These are phyloP conservation scores for Zelopaecilomyces penicillatus DNA, from an alignment of 2,329 filamentous ascomycete genomes.

Conservation along the genomic window DNA sequence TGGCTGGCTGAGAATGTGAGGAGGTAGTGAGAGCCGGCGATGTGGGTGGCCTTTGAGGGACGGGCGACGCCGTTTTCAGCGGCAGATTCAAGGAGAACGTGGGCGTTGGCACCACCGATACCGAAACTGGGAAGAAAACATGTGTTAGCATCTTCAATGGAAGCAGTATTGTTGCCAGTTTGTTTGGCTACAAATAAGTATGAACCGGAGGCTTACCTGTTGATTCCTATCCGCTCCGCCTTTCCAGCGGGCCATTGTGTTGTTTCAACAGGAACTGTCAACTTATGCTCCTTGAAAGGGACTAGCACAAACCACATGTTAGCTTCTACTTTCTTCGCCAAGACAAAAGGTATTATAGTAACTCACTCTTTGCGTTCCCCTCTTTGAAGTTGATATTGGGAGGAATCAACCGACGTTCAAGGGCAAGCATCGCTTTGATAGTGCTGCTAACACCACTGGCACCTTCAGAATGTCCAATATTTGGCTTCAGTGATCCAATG, in stretches of 20 bases:
- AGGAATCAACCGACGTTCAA: constrained; percentile 23
- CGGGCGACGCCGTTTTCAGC: constrained; percentile 3
- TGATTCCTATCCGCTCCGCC: constrained; percentile 23
- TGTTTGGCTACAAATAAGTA: too few species aligned
- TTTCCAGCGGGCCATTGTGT: constrained; percentile 17
- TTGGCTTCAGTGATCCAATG: constrained; percentile 28
- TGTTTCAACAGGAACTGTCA: constrained; percentile 17
- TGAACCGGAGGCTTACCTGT: constrained; percentile 11
- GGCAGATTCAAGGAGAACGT: constrained; percentile 14
- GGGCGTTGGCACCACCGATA: constrained; percentile 31
- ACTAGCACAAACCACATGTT: constrained; percentile 4
- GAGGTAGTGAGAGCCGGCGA: neutral
- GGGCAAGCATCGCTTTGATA: constrained; percentile 24
- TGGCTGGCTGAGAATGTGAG: neutral
- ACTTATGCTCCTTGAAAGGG: constrained; percentile 15
- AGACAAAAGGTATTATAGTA: neutral
- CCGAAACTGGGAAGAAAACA: constrained; percentile 20
- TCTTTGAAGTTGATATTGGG: constrained; percentile 23
- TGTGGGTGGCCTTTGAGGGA: neutral
- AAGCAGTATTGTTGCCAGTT: too few species aligned
- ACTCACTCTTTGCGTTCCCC: constrained; percentile 17
- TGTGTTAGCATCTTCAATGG: too few species aligned
- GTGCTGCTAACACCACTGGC: constrained; percentile 21
- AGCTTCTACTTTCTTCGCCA: neutral
- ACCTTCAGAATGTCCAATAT: constrained; percentile 29